These are phyloP conservation scores for Taphrina wiesneri DNA, from an alignment of 1,139 yeast genomes.

Conservation along the genomic window DNA sequence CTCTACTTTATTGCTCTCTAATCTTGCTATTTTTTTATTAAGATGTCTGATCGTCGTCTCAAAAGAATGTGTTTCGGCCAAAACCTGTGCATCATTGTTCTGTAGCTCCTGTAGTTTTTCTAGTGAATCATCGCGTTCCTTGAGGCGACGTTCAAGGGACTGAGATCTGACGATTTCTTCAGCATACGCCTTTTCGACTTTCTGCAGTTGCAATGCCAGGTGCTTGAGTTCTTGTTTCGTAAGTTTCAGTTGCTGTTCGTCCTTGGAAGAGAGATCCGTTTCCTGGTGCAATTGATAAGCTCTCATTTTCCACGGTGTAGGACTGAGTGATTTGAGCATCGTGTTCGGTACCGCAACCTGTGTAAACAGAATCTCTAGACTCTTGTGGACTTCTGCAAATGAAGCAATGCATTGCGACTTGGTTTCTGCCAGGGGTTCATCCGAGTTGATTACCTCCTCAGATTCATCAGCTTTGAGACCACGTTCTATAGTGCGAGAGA, in stretches of 20 bases:
- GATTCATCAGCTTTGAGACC: neutral
- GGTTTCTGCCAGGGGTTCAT: neutral
- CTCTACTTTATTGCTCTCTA: too few relatives aligned
- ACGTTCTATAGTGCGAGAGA: neutral
- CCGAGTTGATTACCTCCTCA: neutral
- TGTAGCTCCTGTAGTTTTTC: neutral
- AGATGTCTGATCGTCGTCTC: neutral
- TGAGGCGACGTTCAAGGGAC: slow-evolving; percentile 33
- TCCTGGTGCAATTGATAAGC: neutral
- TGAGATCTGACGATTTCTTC: slow-evolving; percentile 36
- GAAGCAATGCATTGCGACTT: neutral
- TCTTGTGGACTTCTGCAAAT: neutral
- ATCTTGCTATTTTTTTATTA: neutral
- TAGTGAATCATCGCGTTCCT: neutral
- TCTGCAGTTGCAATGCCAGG: slow-evolving; percentile 25
- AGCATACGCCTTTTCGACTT: slow-evolving; percentile 37
- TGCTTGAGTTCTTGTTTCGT: slow-evolving; percentile 20
- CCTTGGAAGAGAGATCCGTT: neutral
- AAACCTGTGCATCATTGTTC: neutral
- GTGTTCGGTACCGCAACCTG: neutral
- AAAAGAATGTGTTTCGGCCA: neutral
- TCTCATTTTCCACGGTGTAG: neutral
- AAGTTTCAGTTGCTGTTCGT: neutral
- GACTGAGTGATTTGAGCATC: neutral
- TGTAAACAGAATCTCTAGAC: neutral